Evolutionary conservation across 2,329 filamentous ascomycete species (phyloP).

Genomic region (Claviceps quebecensis): DNA sequence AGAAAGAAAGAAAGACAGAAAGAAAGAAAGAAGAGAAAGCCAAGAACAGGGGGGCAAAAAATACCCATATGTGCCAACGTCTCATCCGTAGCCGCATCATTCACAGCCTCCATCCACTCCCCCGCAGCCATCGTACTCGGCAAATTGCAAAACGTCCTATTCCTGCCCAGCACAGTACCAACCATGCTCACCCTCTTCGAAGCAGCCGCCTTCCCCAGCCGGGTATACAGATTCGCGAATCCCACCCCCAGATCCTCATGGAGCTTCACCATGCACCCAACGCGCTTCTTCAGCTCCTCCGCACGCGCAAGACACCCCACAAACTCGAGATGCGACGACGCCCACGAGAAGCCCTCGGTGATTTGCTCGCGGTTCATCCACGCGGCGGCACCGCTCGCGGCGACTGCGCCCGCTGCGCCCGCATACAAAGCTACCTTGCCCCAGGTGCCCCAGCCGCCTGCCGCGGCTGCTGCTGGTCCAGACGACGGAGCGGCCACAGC

Average conservation of each 20-base stretch:
- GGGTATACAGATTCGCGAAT: constrained; percentile 78
- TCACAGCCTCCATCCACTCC: constrained; percentile 58
- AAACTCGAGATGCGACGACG: constrained; percentile 82
- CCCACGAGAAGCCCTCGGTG: constrained; percentile 64
- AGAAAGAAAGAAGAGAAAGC: too few relatives aligned
- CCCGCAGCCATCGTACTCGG: constrained; percentile 42
- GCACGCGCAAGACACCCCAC: constrained; percentile 77
- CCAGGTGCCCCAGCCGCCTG: constrained; percentile 57
- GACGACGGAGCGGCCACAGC: not conserved
- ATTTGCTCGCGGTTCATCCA: constrained; percentile 78
- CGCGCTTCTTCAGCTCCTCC: constrained; percentile 64
- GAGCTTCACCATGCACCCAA: constrained; percentile 53
- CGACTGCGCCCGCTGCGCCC: constrained; percentile 69
- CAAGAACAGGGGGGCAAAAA: constrained; percentile 9
- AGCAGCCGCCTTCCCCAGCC: constrained; percentile 56
- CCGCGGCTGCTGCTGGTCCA: not conserved
- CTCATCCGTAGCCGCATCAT: constrained; percentile 69
- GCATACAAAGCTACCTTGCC: constrained; percentile 76
- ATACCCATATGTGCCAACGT: constrained; percentile 62
- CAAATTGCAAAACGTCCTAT: constrained; percentile 81
- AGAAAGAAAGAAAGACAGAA: not conserved
- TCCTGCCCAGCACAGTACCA: constrained; percentile 46
- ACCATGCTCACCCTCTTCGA: constrained; percentile 38
- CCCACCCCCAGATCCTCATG: constrained; percentile 54
- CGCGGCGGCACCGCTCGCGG: constrained; percentile 69